Evolutionary conservation across 2,329 filamentous ascomycete species (phyloP), one percentile per base, ranked within the genome.

Genomic region (Nothopassalora personata): DNA sequence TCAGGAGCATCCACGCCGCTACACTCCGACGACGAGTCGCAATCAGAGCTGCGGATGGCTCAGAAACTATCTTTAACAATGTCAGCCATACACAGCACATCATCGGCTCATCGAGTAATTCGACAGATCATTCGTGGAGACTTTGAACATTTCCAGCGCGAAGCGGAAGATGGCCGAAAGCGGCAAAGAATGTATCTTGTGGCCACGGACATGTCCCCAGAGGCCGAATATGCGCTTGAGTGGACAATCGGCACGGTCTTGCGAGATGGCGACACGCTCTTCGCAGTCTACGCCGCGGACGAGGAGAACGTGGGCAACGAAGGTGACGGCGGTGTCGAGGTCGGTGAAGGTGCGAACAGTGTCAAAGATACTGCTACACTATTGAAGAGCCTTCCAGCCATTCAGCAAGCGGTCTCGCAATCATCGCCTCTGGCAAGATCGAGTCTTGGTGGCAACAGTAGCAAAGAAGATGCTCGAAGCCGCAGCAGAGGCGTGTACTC

Each of bases 241-340:
- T 99, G 94, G 94, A 94, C 93, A 0, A 92, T 99, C 57, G 94
- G 94, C 7, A 97, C 93, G 0, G 91, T 97, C 5, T 80, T 99
- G 31, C 85, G 94, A 52, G 92, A 97, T 67, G 94, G 94, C 7
- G 94, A 99, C 72, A 97, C 93, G 0, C 81, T 99, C 36, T 86
- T 97, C 62, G 91, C 91, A 2, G 90, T 97, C 49, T 96, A 95
- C 76, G 96, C 92, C 58, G 87, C 96, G 27, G 91, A 97, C 66
- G 93, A 97, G 72, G 93, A 97, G 65, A 74, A 72, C 10, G 77
- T 76, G 11, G 75, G 77, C 3, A 82, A 81, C 8, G 75, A 76
- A 43, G 75, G 75, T 27, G 76, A 71, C 31, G 72, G 73, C 8
- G 80, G 79, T 36, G 80, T 81, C 13, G 80, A 81, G 52, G 82